A percentile compares a stretch with the other conserved stretches of the same genome.
Evolutionary conservation across 2,329 filamentous ascomycete species (phyloP).

Genomic region (Pseudogymnoascus sp.): DNA sequence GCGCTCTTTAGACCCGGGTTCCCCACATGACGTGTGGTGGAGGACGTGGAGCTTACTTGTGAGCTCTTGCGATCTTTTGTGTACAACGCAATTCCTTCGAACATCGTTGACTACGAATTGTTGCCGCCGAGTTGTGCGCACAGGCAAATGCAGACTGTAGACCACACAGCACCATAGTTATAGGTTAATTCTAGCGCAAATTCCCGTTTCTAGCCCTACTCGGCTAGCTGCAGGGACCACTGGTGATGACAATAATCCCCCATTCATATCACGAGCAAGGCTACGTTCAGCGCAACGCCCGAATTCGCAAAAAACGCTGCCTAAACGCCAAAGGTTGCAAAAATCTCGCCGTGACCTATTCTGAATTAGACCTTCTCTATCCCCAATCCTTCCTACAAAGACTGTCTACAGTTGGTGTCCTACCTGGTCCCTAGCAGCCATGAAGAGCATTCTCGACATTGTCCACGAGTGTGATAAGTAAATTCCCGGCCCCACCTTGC

Average conservation of each 20-base stretch:
- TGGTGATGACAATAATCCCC: background rate
- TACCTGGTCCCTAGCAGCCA: background rate
- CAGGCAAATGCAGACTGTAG: too few relatives aligned
- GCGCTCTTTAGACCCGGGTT: background rate
- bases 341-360: background rate
- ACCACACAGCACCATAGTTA: background rate
- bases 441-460: constrained; percentile 31
- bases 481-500: constrained; percentile 14
- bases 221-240: background rate
- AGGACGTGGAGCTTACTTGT: background rate
- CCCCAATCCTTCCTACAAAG: background rate
- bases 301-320: background rate
- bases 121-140: background rate
- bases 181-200: background rate
- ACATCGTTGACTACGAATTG: background rate
- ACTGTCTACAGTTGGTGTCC: background rate
- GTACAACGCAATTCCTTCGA: background rate
- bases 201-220: background rate
- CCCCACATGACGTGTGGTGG: background rate
- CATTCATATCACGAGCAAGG: background rate
- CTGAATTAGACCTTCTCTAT: background rate
- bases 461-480: constrained; percentile 39
- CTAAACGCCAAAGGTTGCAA: background rate
- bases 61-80: background rate
- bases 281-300: background rate